Base-by-base conservation (phyloP, 305 asterid genomes). In the Lippia alba region DNA sequence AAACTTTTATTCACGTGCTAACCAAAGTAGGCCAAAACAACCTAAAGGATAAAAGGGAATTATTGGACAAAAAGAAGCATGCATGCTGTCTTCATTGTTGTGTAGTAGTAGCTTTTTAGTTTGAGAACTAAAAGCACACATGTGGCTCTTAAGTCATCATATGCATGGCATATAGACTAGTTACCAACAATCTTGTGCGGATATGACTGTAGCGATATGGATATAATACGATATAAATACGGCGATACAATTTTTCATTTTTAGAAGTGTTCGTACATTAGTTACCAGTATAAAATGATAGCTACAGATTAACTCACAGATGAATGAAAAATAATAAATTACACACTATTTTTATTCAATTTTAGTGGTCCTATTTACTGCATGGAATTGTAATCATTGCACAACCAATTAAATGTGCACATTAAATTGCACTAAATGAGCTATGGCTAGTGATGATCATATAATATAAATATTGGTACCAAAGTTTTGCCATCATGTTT, bases 331-430 rank as follows among this genome's bases (percentile, higher is more conserved):
- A 24, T 24, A 24, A 24, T 19, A 36, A 36, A 8, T 36, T 36
- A 36, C 41, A 5, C 41, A 16, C 45, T 56, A 39, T 44, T 15
- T 60, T 56, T 11, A 36, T 70, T 75, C 61, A 67, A 72, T 48
- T 51, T 32, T 45, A 69, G 87, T 81, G 91, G 91, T 86, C 91
- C 88, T 40, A 64, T 55, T 24, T 34, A 55, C 80, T 69, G 72
- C 74, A 79, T 72, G 87, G 75, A 75, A 76, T 34, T 75, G 76
- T 69, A 83, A 81, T 81, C 60, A 81, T 83, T 78, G 40, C 81
- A 75, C 65, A 64, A 33, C 76, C 73, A 69, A 54, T 36, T 36
- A 36, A 36, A 36, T 72, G 48, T 75, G 78, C 78, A 80, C 84
- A 68, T 40, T 73, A 79, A 78, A 64, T 72, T 69, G 73, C 74